phyloP scores from a whole-genome alignment of 2,329 filamentous ascomycete genomes.

The Tympanopsis confertula region DNA sequence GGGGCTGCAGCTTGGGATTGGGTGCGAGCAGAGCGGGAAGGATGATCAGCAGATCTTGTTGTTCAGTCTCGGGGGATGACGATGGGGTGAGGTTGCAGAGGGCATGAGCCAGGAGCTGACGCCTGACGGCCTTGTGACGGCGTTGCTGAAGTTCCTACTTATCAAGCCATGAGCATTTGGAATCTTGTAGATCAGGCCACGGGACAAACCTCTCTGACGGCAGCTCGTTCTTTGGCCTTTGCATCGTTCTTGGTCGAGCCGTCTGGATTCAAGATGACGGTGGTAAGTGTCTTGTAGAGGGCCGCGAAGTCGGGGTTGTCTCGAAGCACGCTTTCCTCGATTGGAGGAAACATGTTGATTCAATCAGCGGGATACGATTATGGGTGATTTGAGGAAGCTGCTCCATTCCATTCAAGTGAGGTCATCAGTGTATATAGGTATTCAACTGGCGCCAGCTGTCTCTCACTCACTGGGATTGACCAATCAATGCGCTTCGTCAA shows the following conservation, averaged over 20 bases:
- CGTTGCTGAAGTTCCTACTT: conserved; percentile 34
- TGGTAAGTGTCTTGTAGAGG: conserved; percentile 42
- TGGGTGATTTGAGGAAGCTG: background rate
- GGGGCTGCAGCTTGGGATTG: conserved; percentile 6
- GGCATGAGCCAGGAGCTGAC: conserved; percentile 36
- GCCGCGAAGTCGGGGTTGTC: conserved; percentile 49
- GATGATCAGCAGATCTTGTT: conserved; percentile 6
- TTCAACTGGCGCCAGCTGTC: too few species aligned
- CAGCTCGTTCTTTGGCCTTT: conserved; percentile 35
- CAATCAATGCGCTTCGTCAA: too few species aligned
- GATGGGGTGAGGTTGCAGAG: conserved; percentile 29
- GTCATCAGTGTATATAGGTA: background rate
- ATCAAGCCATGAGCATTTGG: background rate
- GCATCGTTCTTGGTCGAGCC: conserved; percentile 40
- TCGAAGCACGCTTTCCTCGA: conserved; percentile 39
- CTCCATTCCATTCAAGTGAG: background rate
- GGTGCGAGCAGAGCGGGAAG: conserved; percentile 5
- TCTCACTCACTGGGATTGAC: too few species aligned
- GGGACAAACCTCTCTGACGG: conserved; percentile 32
- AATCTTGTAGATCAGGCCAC: background rate
- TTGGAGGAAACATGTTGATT: conserved; percentile 39
- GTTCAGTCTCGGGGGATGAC: conserved; percentile 10
- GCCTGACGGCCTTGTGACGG: conserved; percentile 34
- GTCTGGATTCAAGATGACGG: conserved; percentile 39
- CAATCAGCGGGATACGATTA: background rate